Base-by-base conservation (phyloP, 2,329 filamentous ascomycete species). In the Neoarthrinium moseri region DNA sequence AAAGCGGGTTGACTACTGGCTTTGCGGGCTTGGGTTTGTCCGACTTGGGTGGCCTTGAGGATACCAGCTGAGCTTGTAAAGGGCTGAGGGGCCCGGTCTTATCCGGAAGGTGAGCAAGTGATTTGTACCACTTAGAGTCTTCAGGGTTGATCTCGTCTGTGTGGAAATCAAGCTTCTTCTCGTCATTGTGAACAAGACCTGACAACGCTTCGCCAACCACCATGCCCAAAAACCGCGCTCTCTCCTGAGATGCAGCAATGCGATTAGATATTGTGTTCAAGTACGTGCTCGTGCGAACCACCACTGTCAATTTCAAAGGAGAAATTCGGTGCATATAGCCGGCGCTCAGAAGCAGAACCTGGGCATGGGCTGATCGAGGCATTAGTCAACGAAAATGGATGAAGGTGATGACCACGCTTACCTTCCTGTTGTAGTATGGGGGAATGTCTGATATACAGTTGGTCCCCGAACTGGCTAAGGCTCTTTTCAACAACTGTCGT, bases 351-450 rank as follows among this genome's bases (percentile, higher is more conserved):
- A 96, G 79, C 3, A 96, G 69, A 6, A 87, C 77, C 65, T 97
- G 89, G 2, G 88, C 80, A 60, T 91, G 86, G 21, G 84, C 90
- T 94, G 42, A 23, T 29, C 27, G 8, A n/a, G 6, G 18, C 15
- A 51, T 66, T 46, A 64, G 62, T 52, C 46, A 51, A 20, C 0
- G 5, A 18, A 6, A 4, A n/a, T 21, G 26, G 6, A 32, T 12
- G n/a, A 23, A n/a, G 4, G 0, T 20, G 17, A 3, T n/a, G 12
- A 2, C 8, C 26, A 29, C n/a, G 60, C 67, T 56, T 68, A 88
- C 90, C 86, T 77, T 97, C 89, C 75, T 99, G 94, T 58, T 91
- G 87, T 30, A 94, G 61, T n/a, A 87, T 80, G 5, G 91, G 85
- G 0, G 87, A 81, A 65, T 97, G 91, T 47, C 83, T 87, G 55